Conservation (phyloP, 106 monocot species). For the Platanthera zijinensis region DNA sequence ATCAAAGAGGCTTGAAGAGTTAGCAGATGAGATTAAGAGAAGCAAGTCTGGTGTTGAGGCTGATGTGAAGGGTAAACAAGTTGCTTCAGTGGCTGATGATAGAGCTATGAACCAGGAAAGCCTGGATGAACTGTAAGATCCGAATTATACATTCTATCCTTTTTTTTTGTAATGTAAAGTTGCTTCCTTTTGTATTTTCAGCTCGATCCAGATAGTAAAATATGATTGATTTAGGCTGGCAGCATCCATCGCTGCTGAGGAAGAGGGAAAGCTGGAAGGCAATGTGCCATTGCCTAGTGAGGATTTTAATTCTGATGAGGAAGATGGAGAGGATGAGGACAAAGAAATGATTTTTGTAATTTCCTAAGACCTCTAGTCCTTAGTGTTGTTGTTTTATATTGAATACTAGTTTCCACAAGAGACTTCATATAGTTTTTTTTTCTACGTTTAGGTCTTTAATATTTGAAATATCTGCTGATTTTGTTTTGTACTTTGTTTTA, state of each 20-base stretch:
- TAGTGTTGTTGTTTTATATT: neutral
- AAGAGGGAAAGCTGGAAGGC: conserved; percentile 25
- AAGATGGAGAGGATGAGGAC: conserved; percentile 46
- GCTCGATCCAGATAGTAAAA: neutral
- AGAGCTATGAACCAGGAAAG: conserved; percentile 22
- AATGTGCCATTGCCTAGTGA: conserved; percentile 14
- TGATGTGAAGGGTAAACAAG: conserved; percentile 44
- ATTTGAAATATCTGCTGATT: neutral
- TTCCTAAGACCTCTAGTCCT: neutral
- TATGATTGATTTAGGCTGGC: conserved; percentile 45
- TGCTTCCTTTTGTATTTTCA: neutral
- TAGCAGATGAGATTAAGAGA: conserved; percentile 67
- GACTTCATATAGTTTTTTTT: neutral
- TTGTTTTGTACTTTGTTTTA: neutral
- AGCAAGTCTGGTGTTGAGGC: conserved; percentile 19
- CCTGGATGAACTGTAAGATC: conserved; percentile 60
- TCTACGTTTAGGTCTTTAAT: neutral
- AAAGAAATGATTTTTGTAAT: conserved; percentile 86
- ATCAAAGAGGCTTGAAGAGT: conserved; percentile 72
- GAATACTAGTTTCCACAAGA: neutral
- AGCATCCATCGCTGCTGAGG: conserved; percentile 95
- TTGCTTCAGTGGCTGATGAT: conserved; percentile 1
- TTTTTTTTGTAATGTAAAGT: neutral
- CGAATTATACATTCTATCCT: neutral
- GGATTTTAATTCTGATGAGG: conserved; percentile 23